Evolutionary conservation across 495 filamentous ascomycete genomes (phyloP).

Genomic region (Coniosporium apollinis): DNA sequence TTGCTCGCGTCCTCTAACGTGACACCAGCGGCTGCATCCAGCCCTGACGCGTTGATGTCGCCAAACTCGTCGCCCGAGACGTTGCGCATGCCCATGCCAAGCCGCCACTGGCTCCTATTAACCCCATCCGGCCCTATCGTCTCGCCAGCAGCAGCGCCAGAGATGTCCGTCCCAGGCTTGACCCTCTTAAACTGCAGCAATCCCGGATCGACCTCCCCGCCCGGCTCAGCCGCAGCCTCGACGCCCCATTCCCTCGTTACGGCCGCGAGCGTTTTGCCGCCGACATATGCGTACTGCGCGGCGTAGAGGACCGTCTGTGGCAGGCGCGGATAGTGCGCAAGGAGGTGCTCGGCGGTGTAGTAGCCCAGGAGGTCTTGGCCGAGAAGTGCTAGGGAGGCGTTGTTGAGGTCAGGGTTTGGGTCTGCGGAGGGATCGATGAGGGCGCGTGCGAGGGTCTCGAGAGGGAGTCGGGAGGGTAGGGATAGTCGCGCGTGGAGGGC

Average conservation of each 20-base stretch:
- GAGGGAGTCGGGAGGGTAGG: slow-evolving; percentile 63
- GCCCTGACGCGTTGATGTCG: slow-evolving; percentile 19
- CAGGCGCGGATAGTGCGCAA: slow-evolving; percentile 76
- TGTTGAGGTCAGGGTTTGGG: slow-evolving; percentile 56
- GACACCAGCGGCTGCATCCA: slow-evolving; percentile 2
- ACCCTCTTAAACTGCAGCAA: slow-evolving; percentile 63
- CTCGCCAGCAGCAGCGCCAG: slow-evolving; percentile 13
- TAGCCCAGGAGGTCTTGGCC: slow-evolving; percentile 70
- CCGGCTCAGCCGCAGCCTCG: slow-evolving; percentile 64
- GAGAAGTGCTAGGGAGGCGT: slow-evolving; percentile 61
- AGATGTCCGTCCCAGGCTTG: slow-evolving; percentile 36
- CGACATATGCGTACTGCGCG: slow-evolving; percentile 68
- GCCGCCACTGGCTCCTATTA: slow-evolving; percentile 38
- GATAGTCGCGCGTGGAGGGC: slow-evolving; percentile 84
- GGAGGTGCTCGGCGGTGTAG: slow-evolving; percentile 72
- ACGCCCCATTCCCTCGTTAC: slow-evolving; percentile 80
- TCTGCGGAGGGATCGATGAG: slow-evolving; percentile 78
- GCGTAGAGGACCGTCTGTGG: slow-evolving; percentile 68
- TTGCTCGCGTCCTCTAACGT: slow-evolving; percentile 30
- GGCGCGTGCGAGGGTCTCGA: slow-evolving; percentile 70
- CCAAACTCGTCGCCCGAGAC: slow-evolving; percentile 72
- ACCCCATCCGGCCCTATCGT: slow-evolving; percentile 26
- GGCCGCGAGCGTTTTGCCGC: slow-evolving; percentile 47
- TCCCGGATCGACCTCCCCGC: slow-evolving; percentile 82
- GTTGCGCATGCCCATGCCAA: slow-evolving; percentile 50